Evolutionary conservation across 306 rosid species (phyloP).

Genomic region (Acacia crassicarpa): DNA sequence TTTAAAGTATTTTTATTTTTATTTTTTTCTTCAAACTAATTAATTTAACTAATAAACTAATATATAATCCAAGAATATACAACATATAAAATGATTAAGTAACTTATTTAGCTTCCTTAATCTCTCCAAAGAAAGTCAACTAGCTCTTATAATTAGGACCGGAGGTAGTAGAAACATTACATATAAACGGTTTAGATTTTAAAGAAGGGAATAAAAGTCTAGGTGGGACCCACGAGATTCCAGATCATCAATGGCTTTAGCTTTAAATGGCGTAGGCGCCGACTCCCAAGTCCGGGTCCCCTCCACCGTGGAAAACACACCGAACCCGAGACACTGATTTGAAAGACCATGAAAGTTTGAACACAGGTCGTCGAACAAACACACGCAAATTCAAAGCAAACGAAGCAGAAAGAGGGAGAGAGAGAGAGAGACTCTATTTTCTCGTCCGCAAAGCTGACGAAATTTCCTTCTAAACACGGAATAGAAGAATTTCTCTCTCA

Average conservation of each 20-base stretch:
- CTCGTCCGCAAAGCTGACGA: slow-evolving; percentile 35
- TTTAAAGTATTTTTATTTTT: too few species aligned
- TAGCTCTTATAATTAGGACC: too few species aligned
- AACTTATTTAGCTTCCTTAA: too few species aligned
- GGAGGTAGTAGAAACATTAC: too few species aligned
- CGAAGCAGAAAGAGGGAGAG: neutral
- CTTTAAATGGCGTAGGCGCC: slow-evolving; percentile 40
- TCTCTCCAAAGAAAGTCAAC: too few species aligned
- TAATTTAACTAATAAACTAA: too few species aligned
- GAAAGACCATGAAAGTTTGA: too few species aligned
- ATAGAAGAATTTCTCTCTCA: slow-evolving; percentile 4
- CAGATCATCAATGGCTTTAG: slow-evolving; percentile 18
- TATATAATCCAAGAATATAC: too few species aligned
- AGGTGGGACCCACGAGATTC: neutral
- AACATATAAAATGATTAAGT: too few species aligned
- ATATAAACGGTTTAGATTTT: neutral
- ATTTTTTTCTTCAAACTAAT: too few species aligned
- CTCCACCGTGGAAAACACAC: neutral
- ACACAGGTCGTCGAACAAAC: neutral
- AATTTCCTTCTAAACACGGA: slow-evolving; percentile 8
- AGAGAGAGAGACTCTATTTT: neutral
- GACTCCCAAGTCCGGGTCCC: neutral
- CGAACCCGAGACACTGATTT: neutral
- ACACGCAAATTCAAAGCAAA: slow-evolving; percentile 8
- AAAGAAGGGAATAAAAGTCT: neutral